Conservation (phyloP, 192 early-diverging fungal genomes). For the Rhizophagus sp. region DNA sequence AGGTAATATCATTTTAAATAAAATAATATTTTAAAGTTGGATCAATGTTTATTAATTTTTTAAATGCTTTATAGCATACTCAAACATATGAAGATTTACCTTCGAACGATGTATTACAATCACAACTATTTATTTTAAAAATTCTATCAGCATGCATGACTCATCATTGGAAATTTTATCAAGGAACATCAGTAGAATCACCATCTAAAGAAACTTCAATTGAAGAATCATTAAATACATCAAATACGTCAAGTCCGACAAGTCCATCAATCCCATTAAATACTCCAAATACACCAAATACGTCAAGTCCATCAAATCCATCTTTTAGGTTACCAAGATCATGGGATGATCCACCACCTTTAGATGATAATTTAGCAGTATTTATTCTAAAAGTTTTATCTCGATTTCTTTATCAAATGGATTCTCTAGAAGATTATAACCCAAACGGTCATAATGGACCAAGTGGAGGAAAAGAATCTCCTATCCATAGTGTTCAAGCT, state of each 20-base stretch:
- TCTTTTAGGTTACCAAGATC: constrained; percentile 10
- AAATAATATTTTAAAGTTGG: neutral
- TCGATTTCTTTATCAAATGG: constrained; percentile 62
- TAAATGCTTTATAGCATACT: constrained; percentile 31
- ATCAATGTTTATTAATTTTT: constrained; percentile 5
- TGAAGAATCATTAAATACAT: constrained; percentile 17
- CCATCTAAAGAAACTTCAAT: neutral
- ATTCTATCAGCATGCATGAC: constrained; percentile 85
- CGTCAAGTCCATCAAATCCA: neutral
- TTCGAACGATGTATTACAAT: constrained; percentile 71
- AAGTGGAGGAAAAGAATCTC: constrained; percentile 32
- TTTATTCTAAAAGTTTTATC: constrained; percentile 62
- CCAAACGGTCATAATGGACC: constrained; percentile 28
- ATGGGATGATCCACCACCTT: constrained; percentile 67
- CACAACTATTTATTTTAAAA: constrained; percentile 83
- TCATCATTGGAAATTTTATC: constrained; percentile 79
- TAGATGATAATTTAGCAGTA: constrained; percentile 72
- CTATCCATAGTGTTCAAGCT: constrained; percentile 25
- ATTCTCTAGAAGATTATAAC: constrained; percentile 45
- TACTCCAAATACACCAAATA: neutral
- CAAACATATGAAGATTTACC: constrained; percentile 53
- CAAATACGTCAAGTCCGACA: neutral
- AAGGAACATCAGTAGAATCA: constrained; percentile 42
- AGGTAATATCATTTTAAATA: constrained; percentile 41
- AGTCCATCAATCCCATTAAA: neutral